Percentiles rank a stretch among this genome's conserved stretches.
phyloP scores from a whole-genome alignment of 225 moss, liverwort and hornwort genomes.

The Marchantia paleacea region DNA sequence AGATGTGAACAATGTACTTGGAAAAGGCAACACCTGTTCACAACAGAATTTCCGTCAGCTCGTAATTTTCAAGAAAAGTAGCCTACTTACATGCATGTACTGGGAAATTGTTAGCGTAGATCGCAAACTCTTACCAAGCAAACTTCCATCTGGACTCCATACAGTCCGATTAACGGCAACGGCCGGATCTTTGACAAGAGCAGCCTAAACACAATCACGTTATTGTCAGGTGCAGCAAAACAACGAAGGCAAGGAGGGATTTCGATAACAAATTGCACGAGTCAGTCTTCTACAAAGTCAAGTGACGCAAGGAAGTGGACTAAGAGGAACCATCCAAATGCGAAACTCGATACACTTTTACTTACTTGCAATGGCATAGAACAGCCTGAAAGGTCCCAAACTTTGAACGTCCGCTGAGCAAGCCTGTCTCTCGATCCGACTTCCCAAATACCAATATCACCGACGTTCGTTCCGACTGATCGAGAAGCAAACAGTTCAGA shows the following conservation, averaged over 20 bases:
- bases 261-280: not conserved
- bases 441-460: conserved; percentile 97
- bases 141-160: conserved; percentile 89
- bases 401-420: conserved; percentile 83
- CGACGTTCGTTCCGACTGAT: conserved; percentile 97
- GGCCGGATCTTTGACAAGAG: conserved; percentile 90
- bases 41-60: not conserved
- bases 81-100: not conserved
- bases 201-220: conserved; percentile 50
- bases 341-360: not conserved
- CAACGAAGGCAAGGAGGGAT: not conserved
- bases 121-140: conserved; percentile 55
- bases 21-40: conserved; percentile 93
- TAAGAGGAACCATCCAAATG: not conserved
- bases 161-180: conserved; percentile 93
- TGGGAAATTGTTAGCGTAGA: not conserved
- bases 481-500: not conserved
- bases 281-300: not conserved
- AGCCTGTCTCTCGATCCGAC: conserved; percentile 89
- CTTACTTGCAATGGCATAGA: conserved; percentile 97
- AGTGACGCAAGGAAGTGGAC: not conserved
- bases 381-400: conserved; percentile 89
- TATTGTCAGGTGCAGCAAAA: not conserved
- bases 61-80: no score
- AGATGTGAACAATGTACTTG: conserved; percentile 95